A percentile compares a stretch with the other conserved stretches of the same genome.
phyloP scores from a whole-genome alignment of 768 basidiomycete genomes.

The Tricholoma flavovirens region DNA sequence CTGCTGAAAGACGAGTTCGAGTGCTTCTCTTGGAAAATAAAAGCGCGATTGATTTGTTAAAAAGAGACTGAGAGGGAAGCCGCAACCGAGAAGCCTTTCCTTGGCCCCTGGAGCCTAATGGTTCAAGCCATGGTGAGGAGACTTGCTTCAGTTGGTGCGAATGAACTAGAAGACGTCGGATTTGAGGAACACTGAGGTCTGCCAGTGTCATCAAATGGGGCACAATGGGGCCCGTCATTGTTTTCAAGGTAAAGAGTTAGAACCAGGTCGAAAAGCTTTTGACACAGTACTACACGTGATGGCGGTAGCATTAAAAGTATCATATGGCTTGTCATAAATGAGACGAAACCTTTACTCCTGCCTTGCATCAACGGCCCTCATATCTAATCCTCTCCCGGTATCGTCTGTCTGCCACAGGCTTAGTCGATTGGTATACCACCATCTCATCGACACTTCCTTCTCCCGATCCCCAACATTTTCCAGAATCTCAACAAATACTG shows the following conservation, averaged over 20 bases:
- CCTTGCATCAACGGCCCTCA: background rate
- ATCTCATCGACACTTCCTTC: constrained; percentile 59
- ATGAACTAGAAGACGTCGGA: constrained; percentile 57
- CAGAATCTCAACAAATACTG: constrained; percentile 58
- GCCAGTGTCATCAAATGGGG: constrained; percentile 87
- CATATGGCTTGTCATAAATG: constrained; percentile 12
- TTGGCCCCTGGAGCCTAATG: constrained; percentile 35
- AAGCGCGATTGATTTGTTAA: constrained; percentile 81
- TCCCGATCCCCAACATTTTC: constrained; percentile 63
- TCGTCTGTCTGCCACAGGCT: constrained; percentile 6
- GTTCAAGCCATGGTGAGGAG: constrained; percentile 63
- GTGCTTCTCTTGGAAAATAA: constrained; percentile 93
- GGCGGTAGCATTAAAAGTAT: background rate
- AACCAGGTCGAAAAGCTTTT: background rate
- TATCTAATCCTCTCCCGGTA: background rate
- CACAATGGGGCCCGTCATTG: constrained; percentile 19
- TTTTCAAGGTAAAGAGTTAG: background rate
- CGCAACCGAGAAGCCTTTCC: constrained; percentile 36
- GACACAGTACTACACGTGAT: background rate
- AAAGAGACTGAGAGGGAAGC: constrained; percentile 69
- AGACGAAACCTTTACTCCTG: constrained; percentile 3
- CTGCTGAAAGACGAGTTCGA: constrained; percentile 82
- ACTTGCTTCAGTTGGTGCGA: constrained; percentile 59
- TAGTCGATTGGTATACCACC: constrained; percentile 58
- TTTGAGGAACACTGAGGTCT: constrained; percentile 75